Evolutionary conservation across 192 early-diverging fungal species (phyloP).

Genomic region (Tieghemiomyces parasiticus): DNA sequence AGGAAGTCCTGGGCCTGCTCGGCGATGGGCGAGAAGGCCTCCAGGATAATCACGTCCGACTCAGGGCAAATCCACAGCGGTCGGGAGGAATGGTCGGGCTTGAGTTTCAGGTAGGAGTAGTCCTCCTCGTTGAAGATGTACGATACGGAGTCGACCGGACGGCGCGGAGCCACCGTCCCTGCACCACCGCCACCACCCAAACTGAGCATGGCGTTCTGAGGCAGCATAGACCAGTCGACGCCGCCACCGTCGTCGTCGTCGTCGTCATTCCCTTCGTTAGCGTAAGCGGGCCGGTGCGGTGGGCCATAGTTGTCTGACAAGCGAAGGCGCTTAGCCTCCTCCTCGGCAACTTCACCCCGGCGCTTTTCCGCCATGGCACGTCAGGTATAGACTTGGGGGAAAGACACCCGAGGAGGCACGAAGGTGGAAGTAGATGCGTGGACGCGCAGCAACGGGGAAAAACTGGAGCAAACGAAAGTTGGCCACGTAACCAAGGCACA

Average conservation of each 20-base stretch:
- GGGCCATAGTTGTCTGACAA: too few relatives aligned
- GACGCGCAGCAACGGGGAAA: too few relatives aligned
- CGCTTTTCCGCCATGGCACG: too few relatives aligned
- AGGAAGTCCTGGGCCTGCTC: conserved; percentile 93
- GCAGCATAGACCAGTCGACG: conserved; percentile 3
- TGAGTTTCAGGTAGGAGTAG: conserved; percentile 65
- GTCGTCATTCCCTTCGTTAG: conserved; percentile 12
- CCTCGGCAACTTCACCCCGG: too few relatives aligned
- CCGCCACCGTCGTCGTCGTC: neutral
- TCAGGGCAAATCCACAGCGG: conserved; percentile 83
- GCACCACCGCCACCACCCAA: conserved; percentile 9
- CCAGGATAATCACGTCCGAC: conserved; percentile 74
- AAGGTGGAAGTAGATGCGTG: too few relatives aligned
- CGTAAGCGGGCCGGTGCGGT: conserved; percentile 3
- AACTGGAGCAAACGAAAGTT: too few relatives aligned
- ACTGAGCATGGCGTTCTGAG: neutral
- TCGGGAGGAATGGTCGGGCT: conserved; percentile 72
- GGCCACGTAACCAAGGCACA: too few relatives aligned
- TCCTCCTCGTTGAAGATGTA: conserved; percentile 52
- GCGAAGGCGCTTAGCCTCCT: too few relatives aligned
- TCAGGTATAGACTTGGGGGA: too few relatives aligned
- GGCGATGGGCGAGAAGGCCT: conserved; percentile 93
- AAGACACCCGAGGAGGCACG: too few relatives aligned
- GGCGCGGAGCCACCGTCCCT: conserved; percentile 8
- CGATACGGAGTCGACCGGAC: conserved; percentile 31